Evolutionary conservation across 2,329 filamentous ascomycete genomes (phyloP).

Genomic region (Fusarium protoensiforme): DNA sequence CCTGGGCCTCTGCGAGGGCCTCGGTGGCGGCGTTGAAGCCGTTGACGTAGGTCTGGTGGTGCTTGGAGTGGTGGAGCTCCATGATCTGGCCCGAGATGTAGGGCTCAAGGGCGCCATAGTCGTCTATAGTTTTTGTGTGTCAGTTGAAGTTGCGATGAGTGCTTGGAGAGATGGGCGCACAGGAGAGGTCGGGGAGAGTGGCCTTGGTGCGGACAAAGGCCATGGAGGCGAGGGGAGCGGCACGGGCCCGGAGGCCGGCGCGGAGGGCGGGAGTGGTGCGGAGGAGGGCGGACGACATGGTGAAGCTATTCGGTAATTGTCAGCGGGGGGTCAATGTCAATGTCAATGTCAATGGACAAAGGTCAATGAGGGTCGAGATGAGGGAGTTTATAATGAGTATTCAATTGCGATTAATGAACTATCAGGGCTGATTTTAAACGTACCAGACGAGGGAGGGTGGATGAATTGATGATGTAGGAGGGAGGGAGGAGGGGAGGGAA

Average conservation of each 20-base stretch:
- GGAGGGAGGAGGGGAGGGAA: conserved; percentile 15
- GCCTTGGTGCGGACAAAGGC: conserved; percentile 89
- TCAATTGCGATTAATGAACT: background rate
- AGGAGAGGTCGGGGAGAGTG: conserved; percentile 87
- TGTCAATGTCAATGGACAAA: background rate
- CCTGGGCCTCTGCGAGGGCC: conserved; percentile 73
- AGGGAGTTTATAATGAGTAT: background rate
- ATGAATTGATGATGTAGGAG: conserved; percentile 46
- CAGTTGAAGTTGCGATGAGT: background rate
- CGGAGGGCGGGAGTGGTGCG: conserved; percentile 75
- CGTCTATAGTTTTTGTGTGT: conserved; percentile 68
- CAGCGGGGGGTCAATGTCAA: background rate
- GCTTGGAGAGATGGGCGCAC: conserved; percentile 43
- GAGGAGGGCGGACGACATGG: conserved; percentile 82
- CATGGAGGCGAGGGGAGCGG: conserved; percentile 71
- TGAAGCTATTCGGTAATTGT: conserved; percentile 29
- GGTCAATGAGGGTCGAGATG: background rate
- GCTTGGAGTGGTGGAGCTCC: conserved; percentile 94
- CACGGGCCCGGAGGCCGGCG: conserved; percentile 75
- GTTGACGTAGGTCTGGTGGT: conserved; percentile 94
- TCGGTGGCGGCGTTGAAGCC: conserved; percentile 85
- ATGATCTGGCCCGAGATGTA: conserved; percentile 90
- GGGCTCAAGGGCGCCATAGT: conserved; percentile 94
- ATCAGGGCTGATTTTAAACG: background rate
- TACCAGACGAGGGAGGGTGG: background rate